Evolutionary conservation across 2,329 filamentous ascomycete species (phyloP), one percentile per base, ranked within the genome.

Genomic region (Colletotrichum somersetense): DNA sequence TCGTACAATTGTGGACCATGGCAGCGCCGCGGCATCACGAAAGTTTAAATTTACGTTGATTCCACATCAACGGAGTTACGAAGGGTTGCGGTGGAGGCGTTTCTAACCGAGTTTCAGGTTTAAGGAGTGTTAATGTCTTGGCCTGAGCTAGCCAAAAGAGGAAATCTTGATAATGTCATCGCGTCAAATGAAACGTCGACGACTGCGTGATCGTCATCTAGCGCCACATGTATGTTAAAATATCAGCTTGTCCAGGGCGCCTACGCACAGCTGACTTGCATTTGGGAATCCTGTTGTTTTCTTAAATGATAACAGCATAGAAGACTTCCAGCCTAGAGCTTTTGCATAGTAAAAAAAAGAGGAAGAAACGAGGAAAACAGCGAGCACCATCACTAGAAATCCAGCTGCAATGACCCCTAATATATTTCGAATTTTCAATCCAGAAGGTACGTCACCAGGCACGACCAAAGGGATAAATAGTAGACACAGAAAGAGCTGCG

Each of bases 401-500:
- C 38, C 8, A 23, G 18, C 16, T 20, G 11, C 7, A 8, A 70
- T 70, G 67, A 66, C 53, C 38, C 26, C 12, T n/a, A 59, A 56
- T 23, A 79, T 81, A 38, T 81, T 81, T 38, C 78, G 78, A 26
- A 80, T 81, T 3, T 81, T 81, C n/a, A 81, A 80, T 10, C 79
- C 79, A 8, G 71, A 65, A 20, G 79, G 79, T 80, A 42, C 11
- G 72, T 75, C 14, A 26, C 5, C 3, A 56, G 38, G 26, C 16
- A 35, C 3, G 38, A 0, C 8, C 33, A 6, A 18, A 3, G 40
- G 3, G 7, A 56, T 1, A 52, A 18, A n/a, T 11, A 1, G 5
- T 16, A 5, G 4, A 12, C 10, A 11, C 1, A 0, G 16, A 8
- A 10, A 7, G 14, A 53, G 16, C 23, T 18, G 16, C 26, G 56